phyloP scores from a whole-genome alignment of 2,329 filamentous ascomycete genomes.

The Pseudohalonectria lignicola region DNA sequence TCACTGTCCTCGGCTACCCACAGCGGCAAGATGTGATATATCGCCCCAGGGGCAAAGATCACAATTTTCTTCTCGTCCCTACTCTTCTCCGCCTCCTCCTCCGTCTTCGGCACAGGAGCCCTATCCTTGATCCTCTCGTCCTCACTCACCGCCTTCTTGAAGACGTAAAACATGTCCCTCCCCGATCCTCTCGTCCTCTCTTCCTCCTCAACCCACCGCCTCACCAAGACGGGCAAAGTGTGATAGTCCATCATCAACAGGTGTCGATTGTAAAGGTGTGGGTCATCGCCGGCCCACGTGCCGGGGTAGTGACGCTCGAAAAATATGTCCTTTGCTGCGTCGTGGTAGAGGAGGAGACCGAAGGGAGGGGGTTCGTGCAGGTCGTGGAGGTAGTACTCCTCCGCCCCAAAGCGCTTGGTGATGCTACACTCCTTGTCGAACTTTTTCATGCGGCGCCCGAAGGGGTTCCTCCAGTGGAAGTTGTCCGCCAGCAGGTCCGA shows the following conservation, averaged over 20 bases:
- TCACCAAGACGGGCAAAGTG: not conserved
- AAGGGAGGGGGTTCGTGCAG: not conserved
- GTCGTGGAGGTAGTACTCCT: not conserved
- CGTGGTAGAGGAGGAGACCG: not conserved
- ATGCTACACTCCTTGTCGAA: not conserved
- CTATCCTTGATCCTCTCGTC: not conserved
- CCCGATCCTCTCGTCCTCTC: not conserved
- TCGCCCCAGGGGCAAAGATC: constrained; percentile 30
- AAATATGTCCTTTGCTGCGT: not conserved
- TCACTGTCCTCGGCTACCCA: constrained; percentile 25
- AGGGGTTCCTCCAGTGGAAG: not conserved
- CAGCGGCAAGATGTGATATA: constrained; percentile 29
- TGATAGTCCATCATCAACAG: not conserved
- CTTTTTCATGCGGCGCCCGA: not conserved
- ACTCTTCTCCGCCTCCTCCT: not conserved
- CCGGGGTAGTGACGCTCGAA: not conserved
- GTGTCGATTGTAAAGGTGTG: not conserved
- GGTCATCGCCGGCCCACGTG: not conserved
- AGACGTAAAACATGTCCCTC: not conserved
- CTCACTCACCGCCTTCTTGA: not conserved
- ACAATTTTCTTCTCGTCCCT: constrained; percentile 16
- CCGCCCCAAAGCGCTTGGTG: not conserved
- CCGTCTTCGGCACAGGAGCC: not conserved
- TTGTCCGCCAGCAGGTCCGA: not conserved
- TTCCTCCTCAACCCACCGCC: not conserved